These are phyloP conservation scores for Capsicum rhomboideum DNA, from an alignment of 257 asterid genomes.

Conservation along the genomic window DNA sequence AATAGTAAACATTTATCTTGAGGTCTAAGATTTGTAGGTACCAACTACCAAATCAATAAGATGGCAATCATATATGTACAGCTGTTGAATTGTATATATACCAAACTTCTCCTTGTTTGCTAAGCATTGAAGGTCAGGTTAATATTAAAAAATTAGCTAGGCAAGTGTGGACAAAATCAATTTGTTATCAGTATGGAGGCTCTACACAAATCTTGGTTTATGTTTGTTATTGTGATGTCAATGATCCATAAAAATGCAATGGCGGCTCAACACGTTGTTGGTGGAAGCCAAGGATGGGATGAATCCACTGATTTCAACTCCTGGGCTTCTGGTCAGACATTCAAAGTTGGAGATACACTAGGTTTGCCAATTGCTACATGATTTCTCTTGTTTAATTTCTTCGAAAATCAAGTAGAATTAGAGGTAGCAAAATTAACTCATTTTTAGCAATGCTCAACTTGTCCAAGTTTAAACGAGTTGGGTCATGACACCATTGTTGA, in stretches of 20 bases:
- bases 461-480: background rate
- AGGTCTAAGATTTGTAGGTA: background rate
- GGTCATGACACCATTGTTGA: background rate
- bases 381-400: too few species aligned
- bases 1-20: background rate
- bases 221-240: slow-evolving; percentile 1
- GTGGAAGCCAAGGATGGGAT: slow-evolving; percentile 93
- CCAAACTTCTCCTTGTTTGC: background rate
- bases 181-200: slow-evolving; percentile 14
- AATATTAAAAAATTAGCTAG: background rate
- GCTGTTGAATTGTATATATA: background rate
- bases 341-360: slow-evolving; percentile 75
- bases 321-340: slow-evolving; percentile 64
- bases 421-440: too few species aligned
- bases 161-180: background rate
- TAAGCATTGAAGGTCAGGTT: background rate
- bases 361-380: slow-evolving; percentile 19
- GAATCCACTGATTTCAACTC: slow-evolving; percentile 63
- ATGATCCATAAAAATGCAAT: slow-evolving; percentile 12
- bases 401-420: too few species aligned
- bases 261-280: slow-evolving; percentile 50
- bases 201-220: slow-evolving; percentile 9
- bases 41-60: slow-evolving; percentile 2
- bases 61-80: background rate
- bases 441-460: background rate